Evolutionary conservation across 1,139 yeast species (phyloP).

Genomic region (Scheffersomyces parashehatae): DNA sequence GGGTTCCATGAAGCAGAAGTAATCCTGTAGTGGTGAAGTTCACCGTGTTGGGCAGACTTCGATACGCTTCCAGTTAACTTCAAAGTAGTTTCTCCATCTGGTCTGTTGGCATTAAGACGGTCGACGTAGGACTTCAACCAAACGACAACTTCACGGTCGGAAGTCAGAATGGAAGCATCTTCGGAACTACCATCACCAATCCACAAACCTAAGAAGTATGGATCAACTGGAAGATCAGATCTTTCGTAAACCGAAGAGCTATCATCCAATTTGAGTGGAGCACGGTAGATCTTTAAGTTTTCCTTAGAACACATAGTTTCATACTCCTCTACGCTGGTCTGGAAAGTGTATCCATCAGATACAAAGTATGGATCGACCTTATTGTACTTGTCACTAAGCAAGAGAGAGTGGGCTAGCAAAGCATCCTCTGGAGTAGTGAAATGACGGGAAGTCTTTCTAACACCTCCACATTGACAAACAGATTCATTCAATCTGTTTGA

Average conservation of each 20-base stretch:
- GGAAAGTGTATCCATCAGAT: constrained; percentile 1
- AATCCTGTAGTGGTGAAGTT: neutral
- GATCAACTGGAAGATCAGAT: constrained; percentile 1
- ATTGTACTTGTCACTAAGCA: neutral
- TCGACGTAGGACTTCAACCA: constrained; percentile 2
- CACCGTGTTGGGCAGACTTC: neutral
- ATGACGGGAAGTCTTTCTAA: neutral
- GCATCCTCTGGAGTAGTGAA: constrained; percentile 1
- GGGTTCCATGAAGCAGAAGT: constrained; percentile 2
- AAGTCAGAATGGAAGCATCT: constrained; percentile 1
- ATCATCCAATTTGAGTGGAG: neutral
- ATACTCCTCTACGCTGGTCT: constrained; percentile 1
- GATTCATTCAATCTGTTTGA: too few relatives aligned
- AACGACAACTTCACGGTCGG: constrained; percentile 2
- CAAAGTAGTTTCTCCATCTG: neutral
- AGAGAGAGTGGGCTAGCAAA: neutral
- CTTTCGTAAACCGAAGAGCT: too few relatives aligned
- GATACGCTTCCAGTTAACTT: neutral
- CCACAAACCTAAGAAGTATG: constrained; percentile 3
- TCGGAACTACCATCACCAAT: constrained; percentile 1
- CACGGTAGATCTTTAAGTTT: constrained; percentile 1
- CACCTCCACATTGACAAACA: neutral
- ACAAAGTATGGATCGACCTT: constrained; percentile 1
- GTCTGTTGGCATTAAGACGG: neutral
- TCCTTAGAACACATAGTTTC: constrained; percentile 1